Evolutionary conservation across 768 basidiomycete genomes (phyloP).

Genomic region (Tylopilus plumbeoviolaceoides): DNA sequence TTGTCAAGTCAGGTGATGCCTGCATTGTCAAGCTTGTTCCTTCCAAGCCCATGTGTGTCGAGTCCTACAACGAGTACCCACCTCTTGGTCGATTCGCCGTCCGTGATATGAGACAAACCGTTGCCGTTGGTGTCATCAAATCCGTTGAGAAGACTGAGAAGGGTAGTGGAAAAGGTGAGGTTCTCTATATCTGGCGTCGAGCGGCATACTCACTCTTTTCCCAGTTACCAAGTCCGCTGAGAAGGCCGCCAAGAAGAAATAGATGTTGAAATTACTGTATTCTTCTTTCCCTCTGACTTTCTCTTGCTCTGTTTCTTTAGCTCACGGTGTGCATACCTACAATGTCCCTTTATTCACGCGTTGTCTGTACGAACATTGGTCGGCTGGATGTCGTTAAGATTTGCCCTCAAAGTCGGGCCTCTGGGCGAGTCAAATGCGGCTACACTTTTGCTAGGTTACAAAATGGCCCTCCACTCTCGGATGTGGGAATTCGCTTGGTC

Average conservation of each 20-base stretch:
- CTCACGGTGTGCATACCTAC: constrained; percentile 33
- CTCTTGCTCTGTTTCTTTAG: constrained; percentile 35
- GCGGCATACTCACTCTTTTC: constrained; percentile 13
- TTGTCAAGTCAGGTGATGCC: constrained; percentile 99
- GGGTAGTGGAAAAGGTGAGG: constrained; percentile 75
- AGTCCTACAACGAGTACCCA: constrained; percentile 96
- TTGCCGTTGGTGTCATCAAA: constrained; percentile 99
- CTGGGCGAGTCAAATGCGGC: too few species aligned
- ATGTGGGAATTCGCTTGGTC: neutral
- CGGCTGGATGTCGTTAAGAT: too few species aligned
- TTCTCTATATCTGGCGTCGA: constrained; percentile 3
- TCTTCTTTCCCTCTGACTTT: constrained; percentile 47
- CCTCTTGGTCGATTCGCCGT: constrained; percentile 99
- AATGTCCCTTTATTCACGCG: constrained; percentile 32
- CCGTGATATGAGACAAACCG: constrained; percentile 99
- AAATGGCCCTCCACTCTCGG: too few species aligned
- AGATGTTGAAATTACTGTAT: constrained; percentile 70
- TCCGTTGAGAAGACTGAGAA: constrained; percentile 94
- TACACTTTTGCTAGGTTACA: too few species aligned
- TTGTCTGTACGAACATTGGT: constrained; percentile 48
- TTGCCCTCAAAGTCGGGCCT: too few species aligned
- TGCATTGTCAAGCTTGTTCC: constrained; percentile 97
- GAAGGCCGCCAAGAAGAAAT: constrained; percentile 95
- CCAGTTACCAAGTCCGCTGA: constrained; percentile 91
- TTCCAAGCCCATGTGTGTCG: constrained; percentile 93